Base-by-base conservation (phyloP, 352 stramenopile species). In the Blastocystis sp. region DNA sequence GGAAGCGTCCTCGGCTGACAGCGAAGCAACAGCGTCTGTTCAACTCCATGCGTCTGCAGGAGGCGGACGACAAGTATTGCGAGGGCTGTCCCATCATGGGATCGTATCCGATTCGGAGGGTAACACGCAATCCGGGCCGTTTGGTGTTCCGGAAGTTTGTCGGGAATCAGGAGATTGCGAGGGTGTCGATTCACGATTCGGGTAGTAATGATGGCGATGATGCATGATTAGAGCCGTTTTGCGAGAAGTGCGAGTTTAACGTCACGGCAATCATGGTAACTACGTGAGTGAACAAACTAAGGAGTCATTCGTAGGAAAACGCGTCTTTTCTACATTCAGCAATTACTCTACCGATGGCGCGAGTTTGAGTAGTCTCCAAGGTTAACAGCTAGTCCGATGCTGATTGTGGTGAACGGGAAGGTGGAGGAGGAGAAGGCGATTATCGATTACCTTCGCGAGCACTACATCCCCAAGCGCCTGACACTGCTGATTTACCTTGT, bases 91-190 rank as follows among this genome's bases (percentile, higher is more conserved):
- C 28, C 28, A 34, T 34, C 28, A 34, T 34, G 28, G 28, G 28
- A 34, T 34, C 28, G 28, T 34, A 34, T 34, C 28, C 28, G 28
- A 34, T 34, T 34, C 28, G 28, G 28, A 34, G 28, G 28, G 28
- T 34, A 34, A 34, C 28, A 34, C 21, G 34, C 21, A 69, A 69
- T 23, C 21, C 10, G 7, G 62, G 34, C 21, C 17, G 21, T 69
- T 23, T 69, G 62, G 14, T 77, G 38, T 59, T 77, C 14, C 66
- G 66, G 28, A 77, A 77, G 43, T 77, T 77, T 38, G 10, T 59
- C 43, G 66, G 66, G 4, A 77, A 59, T 59, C 1, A 34, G 34
- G 66, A 77, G 5, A 9, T n/a, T n/a, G 9, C 11, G 1, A 40
- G 56, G 14, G 43, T 53, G 38, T 52, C 38, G 34, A n/a, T 34